Evolutionary conservation across 352 stramenopile genomes (phyloP).

Genomic region (Globisporangium spiculum): DNA sequence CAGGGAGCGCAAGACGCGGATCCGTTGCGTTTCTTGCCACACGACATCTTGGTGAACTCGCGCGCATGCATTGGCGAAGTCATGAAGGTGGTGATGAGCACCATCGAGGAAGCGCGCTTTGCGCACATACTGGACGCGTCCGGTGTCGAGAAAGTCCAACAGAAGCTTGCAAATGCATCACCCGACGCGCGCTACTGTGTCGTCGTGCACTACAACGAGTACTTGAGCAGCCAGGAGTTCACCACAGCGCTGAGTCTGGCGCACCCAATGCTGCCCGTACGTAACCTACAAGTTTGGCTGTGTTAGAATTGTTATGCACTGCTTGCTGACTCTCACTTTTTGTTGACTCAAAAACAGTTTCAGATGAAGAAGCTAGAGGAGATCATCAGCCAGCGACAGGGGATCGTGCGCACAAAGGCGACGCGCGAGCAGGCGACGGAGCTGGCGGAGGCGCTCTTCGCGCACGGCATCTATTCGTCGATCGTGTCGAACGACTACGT

Average conservation of each 20-base stretch:
- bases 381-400: constrained; percentile 74
- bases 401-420: constrained; percentile 58
- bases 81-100: constrained; percentile 58
- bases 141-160: constrained; percentile 47
- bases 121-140: constrained; percentile 47
- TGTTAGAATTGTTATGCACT: background rate
- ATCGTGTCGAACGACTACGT: constrained; percentile 82
- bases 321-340: background rate
- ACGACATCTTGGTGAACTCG: constrained; percentile 50
- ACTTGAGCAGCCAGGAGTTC: constrained; percentile 88
- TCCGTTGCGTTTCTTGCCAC: constrained; percentile 52
- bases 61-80: constrained; percentile 66
- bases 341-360: constrained; percentile 34
- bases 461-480: constrained; percentile 74
- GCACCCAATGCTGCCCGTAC: constrained; percentile 62
- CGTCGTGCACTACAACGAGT: constrained; percentile 92
- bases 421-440: constrained; percentile 71
- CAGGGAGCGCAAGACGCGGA: constrained; percentile 76
- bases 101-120: constrained; percentile 64
- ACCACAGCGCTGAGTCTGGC: constrained; percentile 67
- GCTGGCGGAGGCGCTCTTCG: constrained; percentile 58
- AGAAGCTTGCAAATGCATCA: constrained; percentile 48
- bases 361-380: constrained; percentile 83
- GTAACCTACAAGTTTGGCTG: constrained; percentile 8
- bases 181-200: constrained; percentile 81